These are phyloP conservation scores for Orbilia ellipsospora DNA, from an alignment of 2,329 filamentous ascomycete species.

Conservation along the genomic window DNA sequence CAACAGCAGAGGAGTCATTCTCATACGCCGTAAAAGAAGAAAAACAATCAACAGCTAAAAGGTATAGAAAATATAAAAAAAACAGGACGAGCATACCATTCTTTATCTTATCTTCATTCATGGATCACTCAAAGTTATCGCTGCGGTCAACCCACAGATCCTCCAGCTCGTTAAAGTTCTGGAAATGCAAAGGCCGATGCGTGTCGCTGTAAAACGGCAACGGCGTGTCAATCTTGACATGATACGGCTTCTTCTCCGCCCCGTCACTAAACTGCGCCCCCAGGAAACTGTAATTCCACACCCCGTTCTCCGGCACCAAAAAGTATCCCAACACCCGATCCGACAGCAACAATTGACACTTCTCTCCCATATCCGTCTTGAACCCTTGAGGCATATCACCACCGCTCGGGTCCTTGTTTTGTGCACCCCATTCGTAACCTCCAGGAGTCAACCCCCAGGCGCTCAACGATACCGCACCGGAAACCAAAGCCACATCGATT, in stretches of 20 bases:
- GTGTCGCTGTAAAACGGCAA: constrained; percentile 81
- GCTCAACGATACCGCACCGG: constrained; percentile 91
- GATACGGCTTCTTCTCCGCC: constrained; percentile 88
- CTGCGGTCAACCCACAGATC: constrained; percentile 94
- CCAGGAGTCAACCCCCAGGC: constrained; percentile 92
- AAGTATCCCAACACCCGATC: constrained; percentile 97
- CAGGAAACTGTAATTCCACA: constrained; percentile 99
- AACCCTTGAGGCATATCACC: constrained; percentile 96
- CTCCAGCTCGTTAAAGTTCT: constrained; percentile 96
- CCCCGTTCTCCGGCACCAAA: constrained; percentile 86
- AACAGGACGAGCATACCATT: no score
- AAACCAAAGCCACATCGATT: constrained; percentile 95
- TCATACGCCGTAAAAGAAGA: constrained; percentile 47
- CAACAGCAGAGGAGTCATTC: constrained; percentile 18
- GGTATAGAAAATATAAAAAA: no score
- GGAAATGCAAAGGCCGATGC: constrained; percentile 93
- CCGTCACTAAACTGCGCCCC: constrained; percentile 81
- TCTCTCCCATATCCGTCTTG: constrained; percentile 89
- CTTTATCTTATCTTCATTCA: no score
- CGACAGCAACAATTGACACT: constrained; percentile 90
- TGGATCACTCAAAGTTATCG: constrained; percentile 84
- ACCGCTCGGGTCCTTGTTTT: constrained; percentile 85
- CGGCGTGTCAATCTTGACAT: constrained; percentile 94
- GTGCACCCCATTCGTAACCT: constrained; percentile 95
- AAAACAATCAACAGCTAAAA: not conserved